phyloP scores from a whole-genome alignment of 306 rosid genomes.

The Oemleria cerasiformis region DNA sequence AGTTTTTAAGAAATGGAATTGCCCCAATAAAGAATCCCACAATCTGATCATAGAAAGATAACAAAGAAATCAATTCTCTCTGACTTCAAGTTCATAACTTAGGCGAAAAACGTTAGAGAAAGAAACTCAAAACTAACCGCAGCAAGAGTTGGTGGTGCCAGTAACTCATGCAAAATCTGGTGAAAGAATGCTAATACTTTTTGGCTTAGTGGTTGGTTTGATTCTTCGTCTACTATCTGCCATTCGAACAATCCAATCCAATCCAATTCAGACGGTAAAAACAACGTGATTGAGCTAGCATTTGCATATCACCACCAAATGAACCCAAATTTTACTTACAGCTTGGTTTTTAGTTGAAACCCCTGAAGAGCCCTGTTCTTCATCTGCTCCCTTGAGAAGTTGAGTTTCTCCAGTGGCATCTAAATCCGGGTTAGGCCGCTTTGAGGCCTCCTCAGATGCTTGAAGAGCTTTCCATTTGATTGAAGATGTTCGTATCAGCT shows the following conservation, averaged over 20 bases:
- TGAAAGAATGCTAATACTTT: slow-evolving; percentile 28
- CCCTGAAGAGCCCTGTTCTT: slow-evolving; percentile 25
- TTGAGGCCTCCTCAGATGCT: slow-evolving; percentile 34
- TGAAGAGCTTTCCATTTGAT: slow-evolving; percentile 44
- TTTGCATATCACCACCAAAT: not conserved
- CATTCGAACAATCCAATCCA: not conserved
- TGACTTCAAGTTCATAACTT: not conserved
- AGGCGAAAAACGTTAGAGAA: not conserved
- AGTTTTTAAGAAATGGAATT: slow-evolving; percentile 50
- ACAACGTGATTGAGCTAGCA: not conserved
- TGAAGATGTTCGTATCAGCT: slow-evolving; percentile 44
- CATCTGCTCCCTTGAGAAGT: slow-evolving; percentile 44
- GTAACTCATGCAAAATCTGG: slow-evolving; percentile 46
- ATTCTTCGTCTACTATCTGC: slow-evolving; percentile 41
- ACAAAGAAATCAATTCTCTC: not conserved
- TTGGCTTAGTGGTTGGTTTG: slow-evolving; percentile 33
- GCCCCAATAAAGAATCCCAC: slow-evolving; percentile 75
- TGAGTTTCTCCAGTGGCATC: slow-evolving; percentile 40
- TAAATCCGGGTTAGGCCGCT: slow-evolving; percentile 38
- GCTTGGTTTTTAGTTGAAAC: slow-evolving; percentile 32
- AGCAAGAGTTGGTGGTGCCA: slow-evolving; percentile 82
- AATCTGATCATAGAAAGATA: slow-evolving; percentile 43
- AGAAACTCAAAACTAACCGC: slow-evolving; percentile 45
- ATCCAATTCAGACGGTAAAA: slow-evolving; percentile 1
- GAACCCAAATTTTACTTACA: slow-evolving; percentile 33